Base-by-base conservation (phyloP, 2,329 filamentous ascomycete genomes). In the Penicillium sclerotiorum region DNA sequence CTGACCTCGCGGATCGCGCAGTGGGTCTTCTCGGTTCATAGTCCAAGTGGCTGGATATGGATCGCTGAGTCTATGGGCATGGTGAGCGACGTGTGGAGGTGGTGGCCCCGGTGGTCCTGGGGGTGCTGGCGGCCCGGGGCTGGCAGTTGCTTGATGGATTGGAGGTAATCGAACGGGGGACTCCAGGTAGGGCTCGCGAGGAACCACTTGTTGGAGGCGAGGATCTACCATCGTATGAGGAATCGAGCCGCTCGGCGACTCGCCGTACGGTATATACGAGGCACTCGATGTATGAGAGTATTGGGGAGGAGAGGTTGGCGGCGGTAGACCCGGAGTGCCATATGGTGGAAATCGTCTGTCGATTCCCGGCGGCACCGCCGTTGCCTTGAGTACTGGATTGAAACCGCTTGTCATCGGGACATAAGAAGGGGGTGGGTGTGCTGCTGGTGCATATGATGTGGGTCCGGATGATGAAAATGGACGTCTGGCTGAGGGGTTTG, bases 141-240 rank as follows among this genome's bases (percentile, higher is more conserved):
- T 58, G 8, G 59, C 62, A 1, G 66, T 62, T 8, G 68, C 63
- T 13, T 70, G 67, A 13, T 68, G 65, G 8, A 73, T 72, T 4
- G 70, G 70, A 7, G 70, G 70, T 5, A 73, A 62, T 45, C 68
- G 61, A 15, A 73, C 64, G 9, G 66, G 61, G 5, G 67, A 65
- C 33, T 72, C 69, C 5, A 56, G 45, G 41, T 68, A 68, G 6
- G 52, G 50, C 18, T 70, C 67, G 5, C 60, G 66, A 13, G n/a
- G n/a, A 20, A 58, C 56, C 17, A 64, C 65, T 23, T 61, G 52
- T 1, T 59, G 52, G 8, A 60, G 47, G 5, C 63, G 47, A 9
- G 57, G 44, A 27, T 71, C 63, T 2, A 51, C 51, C 43, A 63
- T 55, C 20, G 61, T 47, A 35, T 65, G 59, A 15, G 67, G 68